Percentiles rank a stretch among this genome's conserved stretches.
phyloP scores from a whole-genome alignment of 495 filamentous ascomycete species.

The Lophiotrema nucula region DNA sequence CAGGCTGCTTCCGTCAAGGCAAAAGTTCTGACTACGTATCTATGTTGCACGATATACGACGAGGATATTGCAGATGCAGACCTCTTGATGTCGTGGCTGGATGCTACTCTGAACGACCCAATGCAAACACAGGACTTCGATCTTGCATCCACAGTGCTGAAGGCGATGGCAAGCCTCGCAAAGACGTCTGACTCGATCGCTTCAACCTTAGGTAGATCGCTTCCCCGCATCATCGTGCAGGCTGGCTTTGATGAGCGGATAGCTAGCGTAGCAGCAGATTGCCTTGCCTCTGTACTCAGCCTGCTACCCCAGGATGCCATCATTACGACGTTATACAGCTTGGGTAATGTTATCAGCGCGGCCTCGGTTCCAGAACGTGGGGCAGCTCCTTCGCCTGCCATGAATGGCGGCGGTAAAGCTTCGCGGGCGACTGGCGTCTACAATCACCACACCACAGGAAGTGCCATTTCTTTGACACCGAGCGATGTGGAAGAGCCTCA shows the following conservation, averaged over 20 bases:
- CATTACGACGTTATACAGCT: slow-evolving; percentile 89
- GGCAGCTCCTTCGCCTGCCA: slow-evolving; percentile 30
- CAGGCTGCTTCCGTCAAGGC: slow-evolving; percentile 85
- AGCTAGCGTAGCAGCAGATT: slow-evolving; percentile 72
- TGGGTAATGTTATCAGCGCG: slow-evolving; percentile 88
- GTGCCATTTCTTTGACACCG: slow-evolving; percentile 71
- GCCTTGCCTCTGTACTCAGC: slow-evolving; percentile 74
- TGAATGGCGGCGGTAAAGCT: slow-evolving; percentile 26
- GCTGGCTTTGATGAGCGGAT: slow-evolving; percentile 62
- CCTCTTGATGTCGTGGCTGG: slow-evolving; percentile 81
- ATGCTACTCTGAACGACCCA: slow-evolving; percentile 70
- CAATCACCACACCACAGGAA: slow-evolving; percentile 63
- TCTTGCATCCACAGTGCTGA: slow-evolving; percentile 72
- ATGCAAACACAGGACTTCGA: slow-evolving; percentile 75
- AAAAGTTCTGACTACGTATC: slow-evolving; percentile 73
- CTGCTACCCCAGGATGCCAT: slow-evolving; percentile 85
- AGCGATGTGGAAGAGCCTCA: slow-evolving; percentile 71
- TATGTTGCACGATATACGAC: slow-evolving; percentile 78
- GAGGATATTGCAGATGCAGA: slow-evolving; percentile 78
- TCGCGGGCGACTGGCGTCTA: slow-evolving; percentile 37
- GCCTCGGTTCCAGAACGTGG: slow-evolving; percentile 46
- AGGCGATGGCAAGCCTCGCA: slow-evolving; percentile 77
- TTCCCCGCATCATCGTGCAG: slow-evolving; percentile 83
- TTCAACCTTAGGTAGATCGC: slow-evolving; percentile 71
- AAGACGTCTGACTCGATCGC: slow-evolving; percentile 69